phyloP scores from a whole-genome alignment of 2,329 filamentous ascomycete genomes.

The Aspergillus quadricinctus region DNA sequence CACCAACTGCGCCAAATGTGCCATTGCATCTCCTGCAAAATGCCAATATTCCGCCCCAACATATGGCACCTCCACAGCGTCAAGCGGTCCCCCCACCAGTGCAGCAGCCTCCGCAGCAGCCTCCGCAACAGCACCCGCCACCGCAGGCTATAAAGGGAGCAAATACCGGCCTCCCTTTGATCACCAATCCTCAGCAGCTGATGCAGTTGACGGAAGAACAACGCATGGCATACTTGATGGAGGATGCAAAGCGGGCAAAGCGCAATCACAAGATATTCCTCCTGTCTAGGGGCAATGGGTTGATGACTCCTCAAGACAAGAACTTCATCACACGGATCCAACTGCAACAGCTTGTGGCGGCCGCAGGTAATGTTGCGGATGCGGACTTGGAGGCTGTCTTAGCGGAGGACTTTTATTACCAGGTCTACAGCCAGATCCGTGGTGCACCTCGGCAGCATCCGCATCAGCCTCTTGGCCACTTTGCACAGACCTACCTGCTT shows the following conservation, averaged over 20 bases:
- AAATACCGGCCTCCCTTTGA: conserved; percentile 46
- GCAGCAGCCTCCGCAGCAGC: conserved; percentile 33
- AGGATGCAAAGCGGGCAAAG: conserved; percentile 93
- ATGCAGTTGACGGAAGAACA: conserved; percentile 78
- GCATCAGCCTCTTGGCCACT: conserved; percentile 88
- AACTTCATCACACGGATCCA: conserved; percentile 99
- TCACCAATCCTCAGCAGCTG: conserved; percentile 68
- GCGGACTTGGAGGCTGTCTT: conserved; percentile 74
- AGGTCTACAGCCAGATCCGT: conserved; percentile 92
- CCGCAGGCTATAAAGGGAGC: conserved; percentile 31
- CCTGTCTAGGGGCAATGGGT: conserved; percentile 85
- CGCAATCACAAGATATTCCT: conserved; percentile 97
- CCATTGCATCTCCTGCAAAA: conserved; percentile 78
- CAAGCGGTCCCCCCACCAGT: conserved; percentile 34
- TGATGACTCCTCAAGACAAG: conserved; percentile 99
- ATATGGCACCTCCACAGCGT: conserved; percentile 34
- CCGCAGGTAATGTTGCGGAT: conserved; percentile 81
- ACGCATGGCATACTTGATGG: conserved; percentile 74
- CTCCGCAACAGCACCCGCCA: conserved; percentile 29
- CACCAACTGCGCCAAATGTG: conserved; percentile 43
- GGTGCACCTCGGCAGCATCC: conserved; percentile 86
- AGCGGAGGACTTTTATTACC: conserved; percentile 96
- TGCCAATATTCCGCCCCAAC: conserved; percentile 59
- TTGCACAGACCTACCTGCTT: conserved; percentile 95
- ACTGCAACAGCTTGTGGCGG: conserved; percentile 88